A percentile compares a stretch with the other conserved stretches of the same genome.
phyloP scores from a whole-genome alignment of 768 basidiomycete genomes.

The Lactarius pseudohatsudake region DNA sequence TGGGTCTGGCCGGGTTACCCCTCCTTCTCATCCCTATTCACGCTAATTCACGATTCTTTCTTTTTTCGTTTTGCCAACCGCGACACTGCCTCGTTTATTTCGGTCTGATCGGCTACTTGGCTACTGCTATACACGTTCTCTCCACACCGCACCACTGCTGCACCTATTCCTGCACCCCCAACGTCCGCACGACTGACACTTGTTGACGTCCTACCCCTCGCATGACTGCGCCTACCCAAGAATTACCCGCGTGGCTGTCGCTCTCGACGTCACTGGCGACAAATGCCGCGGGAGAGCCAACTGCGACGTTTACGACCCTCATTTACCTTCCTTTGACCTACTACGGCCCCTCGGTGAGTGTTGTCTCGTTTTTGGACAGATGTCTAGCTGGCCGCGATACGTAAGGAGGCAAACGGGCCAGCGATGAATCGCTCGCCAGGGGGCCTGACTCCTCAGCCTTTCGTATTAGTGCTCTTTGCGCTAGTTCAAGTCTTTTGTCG shows the following conservation, averaged over 20 bases:
- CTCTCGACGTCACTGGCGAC: slow-evolving; percentile 53
- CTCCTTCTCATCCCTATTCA: not conserved
- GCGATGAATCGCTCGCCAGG: slow-evolving; percentile 1
- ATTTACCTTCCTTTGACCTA: slow-evolving; percentile 74
- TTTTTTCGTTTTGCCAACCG: not conserved
- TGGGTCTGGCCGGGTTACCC: not conserved
- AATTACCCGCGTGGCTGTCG: slow-evolving; percentile 73
- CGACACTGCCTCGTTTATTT: slow-evolving; percentile 3
- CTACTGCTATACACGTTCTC: slow-evolving; percentile 26
- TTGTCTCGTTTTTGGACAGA: not conserved
- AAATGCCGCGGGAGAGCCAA: slow-evolving; percentile 50
- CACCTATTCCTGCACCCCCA: slow-evolving; percentile 29
- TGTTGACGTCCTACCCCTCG: not conserved
- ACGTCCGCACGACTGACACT: slow-evolving; percentile 13
- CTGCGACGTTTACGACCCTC: slow-evolving; percentile 56
- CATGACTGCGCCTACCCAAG: slow-evolving; percentile 65
- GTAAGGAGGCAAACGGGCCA: not conserved
- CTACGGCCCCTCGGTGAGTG: slow-evolving; percentile 77
- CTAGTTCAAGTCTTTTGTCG: not conserved
- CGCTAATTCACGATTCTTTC: not conserved
- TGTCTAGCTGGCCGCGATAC: not conserved
- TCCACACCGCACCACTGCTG: slow-evolving; percentile 5
- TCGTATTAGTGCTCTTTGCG: not conserved
- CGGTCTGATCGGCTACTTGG: not conserved
- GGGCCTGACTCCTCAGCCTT: not conserved